Base-by-base conservation (phyloP, 1,284 basidiomycete species). In the Cryptococcus sp. region DNA sequence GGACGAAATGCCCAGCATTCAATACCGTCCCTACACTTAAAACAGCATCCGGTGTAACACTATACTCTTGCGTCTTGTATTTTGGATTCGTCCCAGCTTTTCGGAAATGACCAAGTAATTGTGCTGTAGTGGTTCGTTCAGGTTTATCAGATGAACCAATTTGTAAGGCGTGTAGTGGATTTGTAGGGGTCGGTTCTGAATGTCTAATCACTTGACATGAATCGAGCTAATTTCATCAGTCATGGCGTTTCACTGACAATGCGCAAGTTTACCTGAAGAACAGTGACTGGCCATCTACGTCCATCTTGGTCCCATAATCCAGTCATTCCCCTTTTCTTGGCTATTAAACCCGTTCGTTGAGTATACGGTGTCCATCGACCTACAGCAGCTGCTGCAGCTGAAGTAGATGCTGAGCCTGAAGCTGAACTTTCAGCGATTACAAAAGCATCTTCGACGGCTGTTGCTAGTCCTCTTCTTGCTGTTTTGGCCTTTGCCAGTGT, bases 261-360 rank as follows among this genome's bases (percentile, higher is more conserved):
- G 45, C n/a, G 9, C 3, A 48, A 46, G 71, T 82, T 67, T 59
- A 92, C 92, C 80, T 98, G 91, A 28, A 99, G 82, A 34, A 99
- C 85, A 0, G 96, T 98, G 14, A 96, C 91, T 1, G 96, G 93
- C 61, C 87, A 80, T 52, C 88, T 79, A 40, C 83, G 83, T 32
- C 96, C 96, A 55, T 89, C 85, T 67, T 88, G 83, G 69, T 94
- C 88, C 88, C 91, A 98, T 67, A 97, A 79, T 13, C 84, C 83
- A 5, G 90, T 88, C 94, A 98, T 98, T 43, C 96, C 96, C 46
- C 90, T 84, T 78, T 99, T 99, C 54, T 86, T 82, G 21, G 91
- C 93, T 69, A 99, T 87, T 55, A 98, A 80, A n/a, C 96, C 96
- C 0, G 91, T 93, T 55, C 96, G 82, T 60, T 88, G 82, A 4